A percentile compares a stretch with the other conserved stretches of the same genome.
These are phyloP conservation scores for Chlamydomonas incerta DNA, from an alignment of 139 green algal genomes.

Conservation along the genomic window DNA sequence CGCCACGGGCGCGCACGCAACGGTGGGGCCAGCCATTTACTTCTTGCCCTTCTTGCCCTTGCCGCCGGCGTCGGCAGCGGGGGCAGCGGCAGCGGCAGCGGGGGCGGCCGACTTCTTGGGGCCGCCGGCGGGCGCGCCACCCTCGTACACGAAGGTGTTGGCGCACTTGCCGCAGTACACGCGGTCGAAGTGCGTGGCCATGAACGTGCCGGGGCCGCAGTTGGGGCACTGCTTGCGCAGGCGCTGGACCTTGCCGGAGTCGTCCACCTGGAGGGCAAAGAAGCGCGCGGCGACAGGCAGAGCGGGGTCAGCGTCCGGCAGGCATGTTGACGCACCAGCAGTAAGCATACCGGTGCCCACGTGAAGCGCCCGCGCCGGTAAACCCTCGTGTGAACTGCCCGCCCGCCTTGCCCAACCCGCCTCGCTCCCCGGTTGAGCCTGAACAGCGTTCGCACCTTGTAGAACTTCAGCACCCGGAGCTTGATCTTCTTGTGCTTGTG, in stretches of 20 bases:
- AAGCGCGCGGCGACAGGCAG: background rate
- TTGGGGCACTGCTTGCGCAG: conserved; percentile 96
- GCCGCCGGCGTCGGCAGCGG: conserved; percentile 33
- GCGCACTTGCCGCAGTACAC: conserved; percentile 98
- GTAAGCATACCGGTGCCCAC: too few species aligned
- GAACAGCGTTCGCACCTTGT: conserved; percentile 81
- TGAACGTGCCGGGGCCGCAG: conserved; percentile 98
- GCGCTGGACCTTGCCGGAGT: conserved; percentile 96
- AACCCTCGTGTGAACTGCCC: too few species aligned
- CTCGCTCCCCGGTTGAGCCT: too few species aligned
- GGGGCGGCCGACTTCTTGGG: conserved; percentile 48
- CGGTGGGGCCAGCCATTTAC: conserved; percentile 30
- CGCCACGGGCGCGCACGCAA: too few species aligned
- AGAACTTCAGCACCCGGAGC: conserved; percentile 87
- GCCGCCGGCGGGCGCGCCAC: conserved; percentile 48
- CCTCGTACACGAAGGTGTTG: conserved; percentile 72
- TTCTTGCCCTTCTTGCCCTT: conserved; percentile 75
- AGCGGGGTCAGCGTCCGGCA: too few species aligned
- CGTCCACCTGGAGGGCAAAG: conserved; percentile 82
- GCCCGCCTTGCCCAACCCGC: too few species aligned
- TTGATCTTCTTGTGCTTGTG: conserved; percentile 99
- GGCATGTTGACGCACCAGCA: too few species aligned
- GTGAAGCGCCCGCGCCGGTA: too few species aligned
- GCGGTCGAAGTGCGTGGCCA: conserved; percentile 98
- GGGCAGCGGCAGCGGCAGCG: conserved; percentile 8